These are phyloP conservation scores for Hymenoscyphus salicellus DNA, from an alignment of 2,329 filamentous ascomycete species.

Conservation along the genomic window DNA sequence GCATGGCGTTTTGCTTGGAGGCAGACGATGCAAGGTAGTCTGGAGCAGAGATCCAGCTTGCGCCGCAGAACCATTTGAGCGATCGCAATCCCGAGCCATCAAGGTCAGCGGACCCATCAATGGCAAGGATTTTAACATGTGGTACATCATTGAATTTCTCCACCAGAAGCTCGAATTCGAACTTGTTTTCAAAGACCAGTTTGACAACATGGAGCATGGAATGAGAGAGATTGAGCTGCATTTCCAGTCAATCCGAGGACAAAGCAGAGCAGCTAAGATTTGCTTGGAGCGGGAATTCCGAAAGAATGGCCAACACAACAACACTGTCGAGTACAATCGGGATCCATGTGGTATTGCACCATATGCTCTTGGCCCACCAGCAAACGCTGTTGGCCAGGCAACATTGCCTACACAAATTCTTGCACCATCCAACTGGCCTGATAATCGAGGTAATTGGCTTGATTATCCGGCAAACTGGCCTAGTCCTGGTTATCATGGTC, in stretches of 20 bases:
- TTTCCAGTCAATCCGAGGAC: slow-evolving; percentile 18
- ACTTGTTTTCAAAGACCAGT: neutral
- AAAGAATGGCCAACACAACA: neutral
- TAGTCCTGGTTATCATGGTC: too few species aligned
- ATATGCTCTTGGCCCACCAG: neutral
- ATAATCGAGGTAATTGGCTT: too few species aligned
- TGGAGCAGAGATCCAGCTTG: neutral
- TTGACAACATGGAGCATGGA: neutral
- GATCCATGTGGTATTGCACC: slow-evolving; percentile 18
- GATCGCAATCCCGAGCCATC: neutral
- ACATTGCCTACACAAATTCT: too few species aligned
- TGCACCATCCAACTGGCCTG: too few species aligned
- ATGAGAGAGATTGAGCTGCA: slow-evolving; percentile 8
- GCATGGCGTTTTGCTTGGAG: neutral
- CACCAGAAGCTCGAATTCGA: slow-evolving; percentile 9
- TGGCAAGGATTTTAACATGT: neutral
- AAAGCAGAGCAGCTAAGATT: slow-evolving; percentile 11
- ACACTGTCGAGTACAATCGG: slow-evolving; percentile 14
- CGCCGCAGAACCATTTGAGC: neutral
- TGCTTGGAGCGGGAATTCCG: neutral
- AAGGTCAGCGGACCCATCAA: neutral
- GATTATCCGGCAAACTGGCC: too few species aligned
- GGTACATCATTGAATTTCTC: slow-evolving; percentile 1
- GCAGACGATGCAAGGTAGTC: neutral
- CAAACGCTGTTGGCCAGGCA: neutral